A percentile compares a stretch with the other conserved stretches of the same genome.
phyloP scores from a whole-genome alignment of 768 basidiomycete genomes.

The Tricholoma terreum region DNA sequence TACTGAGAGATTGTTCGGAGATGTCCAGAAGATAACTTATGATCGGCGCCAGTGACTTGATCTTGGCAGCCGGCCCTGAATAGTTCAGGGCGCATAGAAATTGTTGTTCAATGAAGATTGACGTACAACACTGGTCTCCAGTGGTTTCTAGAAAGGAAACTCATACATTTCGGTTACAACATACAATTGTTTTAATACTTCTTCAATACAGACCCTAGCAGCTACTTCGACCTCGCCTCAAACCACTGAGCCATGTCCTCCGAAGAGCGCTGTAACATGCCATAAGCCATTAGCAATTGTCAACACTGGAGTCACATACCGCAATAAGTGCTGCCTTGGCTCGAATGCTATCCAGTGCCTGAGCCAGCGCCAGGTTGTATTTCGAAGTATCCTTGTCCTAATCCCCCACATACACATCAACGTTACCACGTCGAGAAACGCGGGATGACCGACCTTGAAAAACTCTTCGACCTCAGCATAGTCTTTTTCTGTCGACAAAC shows the following conservation, averaged over 20 bases:
- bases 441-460: slow-evolving; percentile 61
- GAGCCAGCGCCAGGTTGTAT: slow-evolving; percentile 60
- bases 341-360: slow-evolving; percentile 65
- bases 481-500: slow-evolving; percentile 65
- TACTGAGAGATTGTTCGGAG: neutral
- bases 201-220: neutral
- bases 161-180: too few relatives aligned
- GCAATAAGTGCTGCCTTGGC: slow-evolving; percentile 60
- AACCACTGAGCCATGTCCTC: slow-evolving; percentile 58
- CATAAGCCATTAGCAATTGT: neutral
- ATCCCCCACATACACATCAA: slow-evolving; percentile 14
- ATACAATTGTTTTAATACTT: neutral
- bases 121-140: too few relatives aligned
- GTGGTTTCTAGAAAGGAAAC: too few relatives aligned
- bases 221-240: slow-evolving; percentile 13
- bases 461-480: slow-evolving; percentile 59
- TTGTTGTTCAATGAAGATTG: too few relatives aligned
- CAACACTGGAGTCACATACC: slow-evolving; percentile 35
- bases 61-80: neutral
- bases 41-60: slow-evolving; percentile 2
- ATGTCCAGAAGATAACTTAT: slow-evolving; percentile 5
- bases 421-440: neutral
- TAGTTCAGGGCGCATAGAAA: neutral
- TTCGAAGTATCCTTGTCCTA: slow-evolving; percentile 69
- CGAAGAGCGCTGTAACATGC: slow-evolving; percentile 48